phyloP scores from a whole-genome alignment of 192 early-diverging fungal genomes.

The Dissophora globulifera region DNA sequence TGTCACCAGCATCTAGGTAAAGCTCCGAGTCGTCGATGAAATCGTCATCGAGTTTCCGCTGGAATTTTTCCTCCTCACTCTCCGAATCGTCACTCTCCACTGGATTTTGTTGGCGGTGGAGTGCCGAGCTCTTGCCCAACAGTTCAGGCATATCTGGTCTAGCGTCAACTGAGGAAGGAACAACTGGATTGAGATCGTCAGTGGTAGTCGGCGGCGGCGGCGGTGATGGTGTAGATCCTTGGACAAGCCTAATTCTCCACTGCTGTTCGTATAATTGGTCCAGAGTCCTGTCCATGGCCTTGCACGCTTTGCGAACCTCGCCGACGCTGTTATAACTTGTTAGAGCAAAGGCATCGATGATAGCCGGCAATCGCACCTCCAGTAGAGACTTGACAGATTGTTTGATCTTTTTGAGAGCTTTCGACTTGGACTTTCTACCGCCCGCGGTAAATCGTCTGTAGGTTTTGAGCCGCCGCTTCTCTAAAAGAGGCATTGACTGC shows the following conservation, averaged over 20 bases:
- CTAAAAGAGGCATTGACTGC: background rate
- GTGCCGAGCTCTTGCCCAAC: no score
- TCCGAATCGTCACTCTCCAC: background rate
- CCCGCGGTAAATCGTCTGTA: background rate
- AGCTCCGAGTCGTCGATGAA: conserved; percentile 42
- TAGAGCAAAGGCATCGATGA: conserved; percentile 6
- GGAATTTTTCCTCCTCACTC: conserved; percentile 19
- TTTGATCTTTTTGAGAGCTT: background rate
- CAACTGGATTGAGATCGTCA: no score
- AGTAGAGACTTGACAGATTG: background rate
- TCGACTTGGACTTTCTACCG: background rate
- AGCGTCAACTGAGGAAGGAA: no score
- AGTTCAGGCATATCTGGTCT: no score
- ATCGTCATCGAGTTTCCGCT: conserved; percentile 18
- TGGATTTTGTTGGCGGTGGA: no score
- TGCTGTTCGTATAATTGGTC: background rate
- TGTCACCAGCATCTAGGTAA: background rate
- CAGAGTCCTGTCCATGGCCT: conserved; percentile 26
- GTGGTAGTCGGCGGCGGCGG: no score
- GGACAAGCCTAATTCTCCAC: conserved; percentile 14
- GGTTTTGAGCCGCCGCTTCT: background rate
- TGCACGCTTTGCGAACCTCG: conserved; percentile 24
- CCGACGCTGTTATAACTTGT: conserved; percentile 14
- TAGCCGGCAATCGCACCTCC: background rate
- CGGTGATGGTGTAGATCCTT: background rate